Evolutionary conservation across 495 filamentous ascomycete species (phyloP), one percentile per base, ranked within the genome.

Genomic region (Talaromyces proteolyticus): DNA sequence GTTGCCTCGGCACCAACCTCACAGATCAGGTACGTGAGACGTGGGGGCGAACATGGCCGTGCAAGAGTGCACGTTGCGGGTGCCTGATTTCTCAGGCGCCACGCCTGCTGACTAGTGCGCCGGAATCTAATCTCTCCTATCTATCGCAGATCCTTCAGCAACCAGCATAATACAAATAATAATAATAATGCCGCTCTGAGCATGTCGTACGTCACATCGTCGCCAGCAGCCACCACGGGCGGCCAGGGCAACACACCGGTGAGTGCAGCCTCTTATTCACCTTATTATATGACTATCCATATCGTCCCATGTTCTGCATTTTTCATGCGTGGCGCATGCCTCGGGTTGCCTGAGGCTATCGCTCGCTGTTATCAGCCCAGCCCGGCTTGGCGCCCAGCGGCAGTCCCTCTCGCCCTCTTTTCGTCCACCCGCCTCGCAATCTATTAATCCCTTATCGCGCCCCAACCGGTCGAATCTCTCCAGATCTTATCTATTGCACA

Each of bases 161-260:
- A 26, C 42, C 40, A 42, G 6, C 6, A 42, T 17, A 42, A 40
- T 50, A 11, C 8, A 40, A 42, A 23, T 50, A 23, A 41, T 36
- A 42, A 60, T 50, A 69, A 69, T 58, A 64, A 73, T 74, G 68
- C 65, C 48, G 70, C 66, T 57, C 66, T 64, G 61, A 72, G 55
- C 57, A 79, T 79, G 68, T 79, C 65, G 49, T 85, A 83, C 62
- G 69, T 79, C 46, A 80, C 79, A 36, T 79, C 83, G 8, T 84
- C 85, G 20, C 84, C 83, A 7, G 84, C 86, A 23, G 82, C 81
- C 11, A 85, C 83, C 0, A 78, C 77, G 42, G 85, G 80, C 53
- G 82, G 82, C 42, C 79, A 80, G 56, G 80, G 79, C 23, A 85
- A 80, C 52, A 80, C 76, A 51, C 74, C 84, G 54, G 87, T 89